Conservation (phyloP, 2,329 filamentous ascomycete species). For the Monilinia vaccinii-corymbosi region DNA sequence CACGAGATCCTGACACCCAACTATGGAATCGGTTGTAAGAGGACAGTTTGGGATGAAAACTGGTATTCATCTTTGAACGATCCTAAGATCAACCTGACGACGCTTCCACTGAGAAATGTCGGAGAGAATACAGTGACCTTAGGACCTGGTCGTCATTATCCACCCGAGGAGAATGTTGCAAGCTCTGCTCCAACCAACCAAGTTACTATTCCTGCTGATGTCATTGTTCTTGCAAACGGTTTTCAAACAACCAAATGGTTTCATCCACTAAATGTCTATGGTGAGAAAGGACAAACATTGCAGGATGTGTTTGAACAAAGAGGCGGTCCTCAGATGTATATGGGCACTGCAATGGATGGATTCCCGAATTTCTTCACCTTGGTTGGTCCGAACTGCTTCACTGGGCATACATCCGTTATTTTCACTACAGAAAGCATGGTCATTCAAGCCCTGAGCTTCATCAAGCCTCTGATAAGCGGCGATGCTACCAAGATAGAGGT, state of each 20-base stretch:
- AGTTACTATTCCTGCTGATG: constrained; percentile 41
- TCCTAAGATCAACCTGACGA: constrained; percentile 43
- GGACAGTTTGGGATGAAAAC: constrained; percentile 42
- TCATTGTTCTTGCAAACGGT: constrained; percentile 49
- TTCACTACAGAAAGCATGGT: constrained; percentile 48
- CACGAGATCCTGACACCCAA: constrained; percentile 49
- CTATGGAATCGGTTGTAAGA: constrained; percentile 48
- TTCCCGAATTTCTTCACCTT: constrained; percentile 53
- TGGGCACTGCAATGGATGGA: constrained; percentile 46
- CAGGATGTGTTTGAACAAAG: constrained; percentile 44
- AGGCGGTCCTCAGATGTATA: constrained; percentile 49
- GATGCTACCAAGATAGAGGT: constrained; percentile 38
- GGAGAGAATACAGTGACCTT: constrained; percentile 40
- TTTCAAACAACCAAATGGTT: constrained; percentile 47
- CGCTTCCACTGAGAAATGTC: constrained; percentile 39
- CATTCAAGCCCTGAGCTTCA: constrained; percentile 44
- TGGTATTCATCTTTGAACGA: constrained; percentile 43
- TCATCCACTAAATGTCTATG: constrained; percentile 42
- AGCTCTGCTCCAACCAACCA: constrained; percentile 25
- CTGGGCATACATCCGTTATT: constrained; percentile 48
- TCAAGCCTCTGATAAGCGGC: constrained; percentile 41
- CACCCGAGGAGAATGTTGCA: constrained; percentile 23
- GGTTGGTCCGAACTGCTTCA: constrained; percentile 50
- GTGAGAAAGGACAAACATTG: constrained; percentile 38
- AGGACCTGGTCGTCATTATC: constrained; percentile 41